A percentile compares a stretch with the other conserved stretches of the same genome.
These are phyloP conservation scores for Juglanconis sp. DNA, from an alignment of 2,329 filamentous ascomycete genomes.

Conservation along the genomic window DNA sequence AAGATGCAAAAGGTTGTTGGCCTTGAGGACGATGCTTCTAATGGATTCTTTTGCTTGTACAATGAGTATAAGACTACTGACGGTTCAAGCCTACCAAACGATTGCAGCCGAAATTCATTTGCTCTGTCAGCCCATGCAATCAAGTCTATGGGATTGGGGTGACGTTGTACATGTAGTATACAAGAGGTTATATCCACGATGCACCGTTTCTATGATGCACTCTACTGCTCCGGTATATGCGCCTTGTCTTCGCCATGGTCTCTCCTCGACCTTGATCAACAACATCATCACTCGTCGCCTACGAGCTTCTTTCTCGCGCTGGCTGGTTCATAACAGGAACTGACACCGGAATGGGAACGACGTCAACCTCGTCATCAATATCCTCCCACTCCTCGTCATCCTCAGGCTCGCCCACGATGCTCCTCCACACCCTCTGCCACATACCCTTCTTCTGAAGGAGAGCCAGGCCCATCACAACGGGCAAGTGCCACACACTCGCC, in stretches of 20 bases:
- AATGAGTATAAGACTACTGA: too few species aligned
- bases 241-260: neutral
- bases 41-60: too few species aligned
- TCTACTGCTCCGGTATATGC: too few species aligned
- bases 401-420: conserved; percentile 56
- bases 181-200: neutral
- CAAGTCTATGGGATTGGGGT: neutral
- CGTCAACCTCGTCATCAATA: conserved; percentile 49
- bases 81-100: too few species aligned
- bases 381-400: conserved; percentile 57
- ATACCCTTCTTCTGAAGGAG: conserved; percentile 92
- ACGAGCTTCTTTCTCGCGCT: neutral
- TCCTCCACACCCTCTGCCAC: conserved; percentile 77
- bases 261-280: neutral
- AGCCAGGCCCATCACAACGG: conserved; percentile 82
- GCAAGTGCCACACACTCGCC: conserved; percentile 96
- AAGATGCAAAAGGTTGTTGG: too few species aligned
- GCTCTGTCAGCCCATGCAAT: too few species aligned
- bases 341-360: conserved; percentile 27
- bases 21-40: too few species aligned
- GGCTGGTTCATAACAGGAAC: conserved; percentile 2
- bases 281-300: neutral
- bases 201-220: neutral
- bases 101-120: too few species aligned
- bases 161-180: neutral